These are phyloP conservation scores for Diaporthe batatas DNA, from an alignment of 2,329 filamentous ascomycete genomes.

Conservation along the genomic window DNA sequence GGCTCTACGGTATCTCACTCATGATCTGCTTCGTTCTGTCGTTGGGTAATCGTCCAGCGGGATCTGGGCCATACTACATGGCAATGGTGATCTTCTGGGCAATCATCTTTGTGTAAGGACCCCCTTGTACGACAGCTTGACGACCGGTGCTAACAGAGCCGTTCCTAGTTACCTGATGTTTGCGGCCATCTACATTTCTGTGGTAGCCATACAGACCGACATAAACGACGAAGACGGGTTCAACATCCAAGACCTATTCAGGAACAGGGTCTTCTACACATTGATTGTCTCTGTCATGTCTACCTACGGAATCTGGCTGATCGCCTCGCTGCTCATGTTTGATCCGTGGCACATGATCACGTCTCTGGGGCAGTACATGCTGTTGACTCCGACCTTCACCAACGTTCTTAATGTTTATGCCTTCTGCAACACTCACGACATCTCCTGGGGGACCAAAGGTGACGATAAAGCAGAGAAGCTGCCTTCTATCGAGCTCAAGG, in stretches of 20 bases:
- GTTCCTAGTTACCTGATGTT: conserved; percentile 84
- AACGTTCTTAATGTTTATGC: conserved; percentile 99
- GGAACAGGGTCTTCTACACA: conserved; percentile 90
- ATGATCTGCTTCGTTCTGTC: conserved; percentile 96
- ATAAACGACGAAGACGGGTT: conserved; percentile 74
- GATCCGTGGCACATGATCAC: conserved; percentile 99
- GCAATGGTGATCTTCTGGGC: conserved; percentile 99
- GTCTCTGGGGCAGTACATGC: conserved; percentile 92
- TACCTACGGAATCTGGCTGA: conserved; percentile 92
- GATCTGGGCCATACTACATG: conserved; percentile 93
- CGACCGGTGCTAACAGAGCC: conserved; percentile 46
- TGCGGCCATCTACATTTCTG: conserved; percentile 93
- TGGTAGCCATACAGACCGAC: conserved; percentile 83
- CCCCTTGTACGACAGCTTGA: background rate
- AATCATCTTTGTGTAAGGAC: conserved; percentile 86
- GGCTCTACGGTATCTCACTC: conserved; percentile 92
- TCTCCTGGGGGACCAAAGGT: conserved; percentile 98
- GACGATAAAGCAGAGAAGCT: conserved; percentile 96
- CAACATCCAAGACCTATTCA: conserved; percentile 79
- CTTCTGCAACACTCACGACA: conserved; percentile 98
- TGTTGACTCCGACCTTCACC: conserved; percentile 95
- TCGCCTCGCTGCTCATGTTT: conserved; percentile 93
- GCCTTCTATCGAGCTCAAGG: conserved; percentile 88
- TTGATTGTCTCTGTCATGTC: conserved; percentile 92
- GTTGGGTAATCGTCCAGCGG: conserved; percentile 93